Evolutionary conservation across 2,329 filamentous ascomycete species (phyloP), one percentile per base, ranked within the genome.

Genomic region (Trichoderma simmonsii): DNA sequence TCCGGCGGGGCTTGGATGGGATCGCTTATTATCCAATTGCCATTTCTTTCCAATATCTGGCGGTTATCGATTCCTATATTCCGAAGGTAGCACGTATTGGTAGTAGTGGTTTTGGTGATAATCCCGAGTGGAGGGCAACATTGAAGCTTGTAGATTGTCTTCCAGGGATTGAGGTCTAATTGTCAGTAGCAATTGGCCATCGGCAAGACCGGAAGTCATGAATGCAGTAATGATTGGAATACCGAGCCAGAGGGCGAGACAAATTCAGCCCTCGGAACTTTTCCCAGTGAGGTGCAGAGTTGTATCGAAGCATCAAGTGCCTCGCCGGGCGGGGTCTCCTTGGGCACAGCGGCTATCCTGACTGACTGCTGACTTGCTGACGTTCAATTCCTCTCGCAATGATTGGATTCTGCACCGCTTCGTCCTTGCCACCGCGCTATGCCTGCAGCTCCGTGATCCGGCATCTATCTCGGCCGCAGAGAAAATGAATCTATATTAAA

Each of bases 351-450:
- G 66, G 66, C 57, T 39, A 43, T 64, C 36, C 36, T 36, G 34
- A 54, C 48, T 48, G 61, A 26, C 39, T 39, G 60, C 36, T n/a
- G 64, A 67, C 32, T 67, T 67, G 24, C 15, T 12, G 36, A 48
- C 24, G 39, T 43, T 28, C 6, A 26, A 67, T 21, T 39, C 54
- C 15, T 61, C 66, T 24, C 4, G n/a, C n/a, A 14, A 39, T 36
- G 28, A 39, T 51, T 30, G 36, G 48, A 66, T 66, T 39, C 56
- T 57, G 63, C 63, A 66, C 48, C 63, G 36, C 48, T 21, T 66
- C 15, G 26, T 21, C 24, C 57, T 70, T 21, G 67, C 67, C 57
- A 62, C 67, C 67, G 21, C 67, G 67, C 67, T 61, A 70, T 28
- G 18, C 7, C 67, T 70, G 67, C 67, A 62, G 28, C 67, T 70